A percentile compares a stretch with the other conserved stretches of the same genome.
phyloP scores from a whole-genome alignment of 352 stramenopile species.

The Phytophthora chlamydospora region DNA sequence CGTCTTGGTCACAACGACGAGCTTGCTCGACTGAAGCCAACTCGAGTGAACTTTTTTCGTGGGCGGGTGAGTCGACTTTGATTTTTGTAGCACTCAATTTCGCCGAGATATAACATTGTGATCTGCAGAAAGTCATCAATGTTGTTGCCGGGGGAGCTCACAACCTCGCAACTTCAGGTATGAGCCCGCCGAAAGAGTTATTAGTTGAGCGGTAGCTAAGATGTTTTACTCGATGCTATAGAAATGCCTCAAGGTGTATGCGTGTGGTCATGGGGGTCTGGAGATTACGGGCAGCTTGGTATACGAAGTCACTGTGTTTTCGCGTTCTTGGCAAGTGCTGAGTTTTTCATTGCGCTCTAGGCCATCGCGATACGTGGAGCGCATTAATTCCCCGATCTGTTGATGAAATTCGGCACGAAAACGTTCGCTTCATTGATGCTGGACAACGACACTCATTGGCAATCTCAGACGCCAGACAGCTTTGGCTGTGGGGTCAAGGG shows the following conservation, averaged over 20 bases:
- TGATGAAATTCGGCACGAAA: conserved; percentile 67
- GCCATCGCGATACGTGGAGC: conserved; percentile 81
- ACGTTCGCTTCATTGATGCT: conserved; percentile 64
- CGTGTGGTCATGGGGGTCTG: conserved; percentile 77
- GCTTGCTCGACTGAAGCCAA: conserved; percentile 57
- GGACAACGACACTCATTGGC: conserved; percentile 75
- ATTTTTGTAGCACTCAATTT: neutral
- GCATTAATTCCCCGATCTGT: conserved; percentile 59
- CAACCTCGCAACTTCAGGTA: conserved; percentile 74
- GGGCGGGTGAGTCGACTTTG: conserved; percentile 40
- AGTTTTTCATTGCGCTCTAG: conserved; percentile 20
- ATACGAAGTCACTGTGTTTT: neutral
- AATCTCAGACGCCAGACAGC: conserved; percentile 56
- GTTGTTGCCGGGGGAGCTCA: conserved; percentile 62
- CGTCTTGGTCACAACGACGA: conserved; percentile 74
- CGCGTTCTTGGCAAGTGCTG: no score
- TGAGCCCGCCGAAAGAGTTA: neutral
- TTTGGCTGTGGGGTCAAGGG: conserved; percentile 84
- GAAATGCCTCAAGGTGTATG: conserved; percentile 63
- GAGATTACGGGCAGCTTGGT: conserved; percentile 75
- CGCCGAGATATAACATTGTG: conserved; percentile 1
- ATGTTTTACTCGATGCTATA: conserved; percentile 16
- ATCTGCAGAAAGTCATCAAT: conserved; percentile 71
- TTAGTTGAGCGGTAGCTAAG: neutral
- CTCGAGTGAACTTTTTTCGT: conserved; percentile 72